Percentiles rank a stretch among this genome's conserved stretches.
phyloP scores from a whole-genome alignment of 192 early-diverging fungal species.

The Umbelopsis sp. region DNA sequence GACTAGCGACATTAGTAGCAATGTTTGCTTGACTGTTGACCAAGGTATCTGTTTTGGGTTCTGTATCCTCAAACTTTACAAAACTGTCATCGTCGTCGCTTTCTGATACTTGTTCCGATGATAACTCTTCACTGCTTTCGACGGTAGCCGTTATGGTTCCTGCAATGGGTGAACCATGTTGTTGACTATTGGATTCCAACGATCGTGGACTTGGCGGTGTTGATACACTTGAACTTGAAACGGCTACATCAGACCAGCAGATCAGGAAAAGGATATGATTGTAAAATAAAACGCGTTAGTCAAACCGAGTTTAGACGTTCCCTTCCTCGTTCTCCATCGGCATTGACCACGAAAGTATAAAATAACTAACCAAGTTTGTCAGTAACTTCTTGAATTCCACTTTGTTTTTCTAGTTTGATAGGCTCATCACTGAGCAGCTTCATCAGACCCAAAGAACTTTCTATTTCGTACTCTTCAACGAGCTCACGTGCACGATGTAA shows the following conservation, averaged over 20 bases:
- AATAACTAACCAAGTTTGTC: background rate
- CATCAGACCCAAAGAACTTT: conserved; percentile 27
- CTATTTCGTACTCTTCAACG: conserved; percentile 36
- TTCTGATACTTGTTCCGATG: conserved; percentile 3
- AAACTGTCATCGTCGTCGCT: conserved; percentile 23
- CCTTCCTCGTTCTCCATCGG: background rate
- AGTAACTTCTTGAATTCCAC: background rate
- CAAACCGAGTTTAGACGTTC: too few species aligned
- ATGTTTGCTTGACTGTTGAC: background rate
- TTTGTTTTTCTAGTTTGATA: background rate
- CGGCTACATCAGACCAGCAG: background rate
- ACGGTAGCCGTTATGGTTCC: background rate
- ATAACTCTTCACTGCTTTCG: conserved; percentile 16
- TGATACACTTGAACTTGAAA: background rate
- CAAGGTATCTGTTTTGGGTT: background rate
- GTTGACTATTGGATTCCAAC: background rate
- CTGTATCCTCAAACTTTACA: conserved; percentile 35
- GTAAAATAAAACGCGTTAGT: too few species aligned
- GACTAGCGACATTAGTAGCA: background rate
- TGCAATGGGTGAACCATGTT: background rate
- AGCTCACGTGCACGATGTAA: conserved; percentile 25
- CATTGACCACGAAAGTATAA: background rate
- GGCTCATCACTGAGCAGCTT: conserved; percentile 29
- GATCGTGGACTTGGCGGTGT: conserved; percentile 9
- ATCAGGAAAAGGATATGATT: too few species aligned